A percentile compares a stretch with the other conserved stretches of the same genome.
These are phyloP conservation scores for Oenanthe sinensis DNA, from an alignment of 129 eudicot species.

Conservation along the genomic window DNA sequence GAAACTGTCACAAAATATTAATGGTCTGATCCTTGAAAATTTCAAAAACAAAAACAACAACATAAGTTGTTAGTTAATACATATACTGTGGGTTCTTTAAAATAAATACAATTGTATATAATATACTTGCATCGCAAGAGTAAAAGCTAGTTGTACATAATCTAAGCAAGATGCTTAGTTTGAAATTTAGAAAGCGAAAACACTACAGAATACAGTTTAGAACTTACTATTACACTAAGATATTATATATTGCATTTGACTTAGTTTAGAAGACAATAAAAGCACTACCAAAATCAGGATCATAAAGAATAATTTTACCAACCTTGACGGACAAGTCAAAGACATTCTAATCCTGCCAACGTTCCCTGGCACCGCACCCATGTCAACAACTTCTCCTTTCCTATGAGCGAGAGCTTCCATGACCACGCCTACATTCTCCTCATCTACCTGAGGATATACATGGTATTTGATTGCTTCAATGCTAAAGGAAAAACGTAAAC, in stretches of 20 bases:
- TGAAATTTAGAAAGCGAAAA: too few species aligned
- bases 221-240: neutral
- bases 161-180: too few species aligned
- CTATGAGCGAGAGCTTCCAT: conserved; percentile 97
- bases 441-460: conserved; percentile 51
- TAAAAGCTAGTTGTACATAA: neutral
- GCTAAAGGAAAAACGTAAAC: neutral
- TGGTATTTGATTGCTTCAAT: neutral
- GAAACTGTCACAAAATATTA: too few species aligned
- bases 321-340: conserved; percentile 94
- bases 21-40: too few species aligned
- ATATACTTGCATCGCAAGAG: too few species aligned
- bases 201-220: neutral
- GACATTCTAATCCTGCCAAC: conserved; percentile 72
- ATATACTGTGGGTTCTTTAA: too few species aligned
- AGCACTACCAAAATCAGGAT: neutral
- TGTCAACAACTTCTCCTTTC: conserved; percentile 80
- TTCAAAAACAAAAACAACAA: too few species aligned
- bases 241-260: neutral
- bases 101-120: too few species aligned
- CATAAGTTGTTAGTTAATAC: too few species aligned
- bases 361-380: conserved; percentile 89
- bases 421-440: conserved; percentile 85
- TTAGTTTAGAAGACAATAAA: neutral
- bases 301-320: neutral